Evolutionary conservation across 768 basidiomycete genomes (phyloP), one percentile per base, ranked within the genome.

Genomic region (Cyclocybe cylindracea): DNA sequence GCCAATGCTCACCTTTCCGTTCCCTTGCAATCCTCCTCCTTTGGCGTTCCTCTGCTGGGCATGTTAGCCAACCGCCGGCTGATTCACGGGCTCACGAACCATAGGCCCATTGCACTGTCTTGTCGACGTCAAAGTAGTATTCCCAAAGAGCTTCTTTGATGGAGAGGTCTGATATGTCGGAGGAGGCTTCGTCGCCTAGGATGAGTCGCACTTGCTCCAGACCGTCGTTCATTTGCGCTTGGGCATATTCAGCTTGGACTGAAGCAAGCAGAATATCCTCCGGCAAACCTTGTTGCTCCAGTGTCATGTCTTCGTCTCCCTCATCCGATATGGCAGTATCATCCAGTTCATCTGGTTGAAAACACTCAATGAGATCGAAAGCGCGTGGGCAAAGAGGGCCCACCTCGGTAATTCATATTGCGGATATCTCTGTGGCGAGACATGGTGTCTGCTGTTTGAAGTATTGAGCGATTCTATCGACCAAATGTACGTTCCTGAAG

Each of bases 391-490:
- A 10, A 44, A 9, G 35, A 31, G n/a, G 5, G 51, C 69, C 29
- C 41, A 86, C 89, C 87, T 51, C 83, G 75, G 38, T 97, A 74
- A 67, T 97, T 85, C 29, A 98, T 73, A 71, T 94, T 94, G 56
- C 90, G 79, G 57, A 98, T 78, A 70, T 87, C 82, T 64, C 94
- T 86, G 71, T 98, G 97, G 68, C 97, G 80, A 5, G 96, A 98
- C 94, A 98, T 94, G 51, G 48, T 69, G 46, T 44, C 44, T 57
- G 54, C 29, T 16, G 16, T 24, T 24, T 24, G 24, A 24, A 24
- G 4, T 24, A 5, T 24, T 5, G 24, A 24, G 24, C 3, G 24
- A 24, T 24, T 3, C 24, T 3, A 5, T 24, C 24, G 24, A 24
- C 24, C 24, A 5, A 24, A 24, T 24, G 24, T 24, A 16, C 16